A percentile compares a stretch with the other conserved stretches of the same genome.
phyloP scores from a whole-genome alignment of 495 filamentous ascomycete genomes.

The Bombardia bombarda region DNA sequence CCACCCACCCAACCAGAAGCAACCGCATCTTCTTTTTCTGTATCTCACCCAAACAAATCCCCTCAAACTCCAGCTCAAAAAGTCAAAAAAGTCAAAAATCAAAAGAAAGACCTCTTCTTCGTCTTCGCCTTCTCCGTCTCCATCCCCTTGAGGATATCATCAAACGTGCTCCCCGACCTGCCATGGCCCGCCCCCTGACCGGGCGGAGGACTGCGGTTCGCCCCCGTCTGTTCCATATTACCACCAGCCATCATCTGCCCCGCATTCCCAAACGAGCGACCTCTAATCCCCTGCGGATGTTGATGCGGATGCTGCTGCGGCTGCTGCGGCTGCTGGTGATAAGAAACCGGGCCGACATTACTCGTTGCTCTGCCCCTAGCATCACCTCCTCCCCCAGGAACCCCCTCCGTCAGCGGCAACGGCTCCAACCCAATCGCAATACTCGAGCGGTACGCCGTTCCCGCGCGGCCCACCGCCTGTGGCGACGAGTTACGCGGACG shows the following conservation, averaged over 20 bases:
- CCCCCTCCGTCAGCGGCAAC: conserved; percentile 8
- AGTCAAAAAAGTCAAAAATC: conserved; percentile 1
- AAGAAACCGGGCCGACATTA: background rate
- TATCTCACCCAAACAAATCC: too few species aligned
- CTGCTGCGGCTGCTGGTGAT: background rate
- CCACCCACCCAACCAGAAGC: too few species aligned
- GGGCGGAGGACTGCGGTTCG: too few species aligned
- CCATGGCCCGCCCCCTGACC: background rate
- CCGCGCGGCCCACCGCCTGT: conserved; percentile 9
- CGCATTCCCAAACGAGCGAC: background rate
- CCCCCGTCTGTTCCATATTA: background rate
- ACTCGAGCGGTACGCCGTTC: conserved; percentile 31
- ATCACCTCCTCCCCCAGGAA: background rate
- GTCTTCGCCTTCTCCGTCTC: conserved; percentile 32
- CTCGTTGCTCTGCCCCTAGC: background rate
- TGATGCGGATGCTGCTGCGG: background rate
- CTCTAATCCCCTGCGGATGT: background rate
- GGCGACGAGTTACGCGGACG: conserved; percentile 26
- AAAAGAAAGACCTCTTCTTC: conserved; percentile 37
- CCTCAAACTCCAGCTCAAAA: background rate
- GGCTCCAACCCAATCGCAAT: conserved; percentile 41
- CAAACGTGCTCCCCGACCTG: conserved; percentile 48
- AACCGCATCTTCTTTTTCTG: too few species aligned
- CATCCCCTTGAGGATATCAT: conserved; percentile 54
- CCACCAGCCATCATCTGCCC: too few species aligned